Conservation (phyloP, 441 rosid genomes). For the Isatis lusitanica region DNA sequence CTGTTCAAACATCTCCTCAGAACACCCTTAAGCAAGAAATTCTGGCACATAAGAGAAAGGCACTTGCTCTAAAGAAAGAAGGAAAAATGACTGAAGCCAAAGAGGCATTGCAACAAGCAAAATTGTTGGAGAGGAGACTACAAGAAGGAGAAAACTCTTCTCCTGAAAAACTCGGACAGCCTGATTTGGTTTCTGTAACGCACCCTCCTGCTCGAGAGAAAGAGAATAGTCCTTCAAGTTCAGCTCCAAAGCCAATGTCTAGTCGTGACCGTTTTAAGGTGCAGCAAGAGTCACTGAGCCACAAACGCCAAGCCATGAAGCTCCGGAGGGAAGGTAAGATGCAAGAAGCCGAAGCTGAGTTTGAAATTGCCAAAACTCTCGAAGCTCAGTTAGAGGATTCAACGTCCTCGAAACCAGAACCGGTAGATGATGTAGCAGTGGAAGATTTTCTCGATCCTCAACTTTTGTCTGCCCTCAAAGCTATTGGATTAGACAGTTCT, state of each 20-base stretch:
- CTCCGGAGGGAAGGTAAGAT: slow-evolving; percentile 80
- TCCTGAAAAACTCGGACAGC: slow-evolving; percentile 33
- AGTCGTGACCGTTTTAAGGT: slow-evolving; percentile 85
- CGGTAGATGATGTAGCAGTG: slow-evolving; percentile 49
- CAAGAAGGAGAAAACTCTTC: slow-evolving; percentile 40
- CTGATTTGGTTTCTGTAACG: slow-evolving; percentile 24
- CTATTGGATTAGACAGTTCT: slow-evolving; percentile 65
- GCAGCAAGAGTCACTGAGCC: slow-evolving; percentile 88
- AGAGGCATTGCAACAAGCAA: slow-evolving; percentile 81
- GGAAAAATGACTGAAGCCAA: slow-evolving; percentile 78
- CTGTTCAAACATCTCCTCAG: slow-evolving; percentile 40
- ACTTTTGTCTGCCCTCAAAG: slow-evolving; percentile 76
- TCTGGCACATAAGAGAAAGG: slow-evolving; percentile 71
- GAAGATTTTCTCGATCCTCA: slow-evolving; percentile 96
- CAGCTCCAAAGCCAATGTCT: slow-evolving; percentile 61
- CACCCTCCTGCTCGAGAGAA: slow-evolving; percentile 45
- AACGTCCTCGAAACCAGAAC: slow-evolving; percentile 35
- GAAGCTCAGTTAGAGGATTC: slow-evolving; percentile 82
- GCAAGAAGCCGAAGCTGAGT: slow-evolving; percentile 92
- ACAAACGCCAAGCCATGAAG: slow-evolving; percentile 90
- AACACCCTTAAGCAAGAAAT: slow-evolving; percentile 55
- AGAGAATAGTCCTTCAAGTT: slow-evolving; percentile 42
- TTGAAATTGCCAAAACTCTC: slow-evolving; percentile 83
- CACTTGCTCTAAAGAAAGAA: slow-evolving; percentile 75
- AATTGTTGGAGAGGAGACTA: slow-evolving; percentile 69